Evolutionary conservation across 108 stramenopile species (phyloP), one percentile per base, ranked within the genome.

Genomic region (Poteriospumella lacustris): DNA sequence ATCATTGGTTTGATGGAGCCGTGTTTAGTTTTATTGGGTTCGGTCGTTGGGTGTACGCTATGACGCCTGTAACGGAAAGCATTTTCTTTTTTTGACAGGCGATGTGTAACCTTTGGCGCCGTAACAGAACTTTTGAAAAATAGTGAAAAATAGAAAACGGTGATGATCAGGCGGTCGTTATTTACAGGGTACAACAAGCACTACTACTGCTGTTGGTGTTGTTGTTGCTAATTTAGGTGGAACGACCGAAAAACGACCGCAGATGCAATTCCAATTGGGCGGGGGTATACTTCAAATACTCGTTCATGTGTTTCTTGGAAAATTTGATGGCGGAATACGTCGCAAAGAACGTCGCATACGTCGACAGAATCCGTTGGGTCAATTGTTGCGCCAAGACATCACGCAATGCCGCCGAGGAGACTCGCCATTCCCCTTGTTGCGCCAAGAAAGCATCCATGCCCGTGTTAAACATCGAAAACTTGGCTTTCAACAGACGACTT

Each of bases 391-490:
- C 5, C 5, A 64, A 31, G 9, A 5, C 5, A 31, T 64, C 60
- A 34, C 60, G 15, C 5, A 64, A 24, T 12, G 33, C 60, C 15
- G 60, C 5, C 36, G 60, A 19, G 9, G 60, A 64, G 3, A 64
- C 31, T 12, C 60, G 15, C 60, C 60, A 64, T 64, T 64, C 60
- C 36, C 60, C 60, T 64, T 64, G 60, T 64, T 64, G 60, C 36
- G 60, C 9, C 31, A 64, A 24, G 5, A 64, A 64, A 31, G 60
- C 60, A 34, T 64, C 60, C 60, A 64, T 12, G 15, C 60, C 60
- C 28, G 60, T 31, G 36, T 64, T 64, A 24, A 64, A 64, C 3
- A 64, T 34, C 60, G 24, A 12, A 24, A 64, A 64, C 24, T 64
- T 64, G 15, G 60, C 60, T 64, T 64, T 64, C 36, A 64, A 64